Percentiles rank a stretch among this genome's conserved stretches.
These are phyloP conservation scores for Centaurea solstitialis DNA, from an alignment of 129 eudicot genomes.

Conservation along the genomic window DNA sequence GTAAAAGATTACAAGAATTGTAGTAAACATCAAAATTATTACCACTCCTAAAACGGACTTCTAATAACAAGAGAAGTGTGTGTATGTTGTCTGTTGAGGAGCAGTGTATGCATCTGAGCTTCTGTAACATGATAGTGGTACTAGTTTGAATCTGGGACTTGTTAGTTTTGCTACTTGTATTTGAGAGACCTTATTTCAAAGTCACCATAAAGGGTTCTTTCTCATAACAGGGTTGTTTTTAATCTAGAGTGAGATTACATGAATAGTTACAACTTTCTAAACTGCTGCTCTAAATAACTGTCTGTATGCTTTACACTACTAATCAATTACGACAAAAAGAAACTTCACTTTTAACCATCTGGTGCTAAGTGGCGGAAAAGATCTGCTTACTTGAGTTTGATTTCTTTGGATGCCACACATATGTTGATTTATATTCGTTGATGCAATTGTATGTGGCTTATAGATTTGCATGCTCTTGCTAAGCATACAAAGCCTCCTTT, in stretches of 20 bases:
- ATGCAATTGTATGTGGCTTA: background rate
- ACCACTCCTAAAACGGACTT: background rate
- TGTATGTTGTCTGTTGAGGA: background rate
- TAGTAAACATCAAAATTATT: background rate
- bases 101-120: background rate
- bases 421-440: background rate
- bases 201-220: background rate
- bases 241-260: slow-evolving; percentile 3
- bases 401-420: background rate
- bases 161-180: background rate
- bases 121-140: background rate
- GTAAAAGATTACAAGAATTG: background rate
- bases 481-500: background rate
- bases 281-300: background rate
- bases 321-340: background rate
- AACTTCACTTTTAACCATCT: background rate
- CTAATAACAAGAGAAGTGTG: background rate
- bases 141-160: background rate
- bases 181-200: background rate
- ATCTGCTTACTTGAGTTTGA: background rate
- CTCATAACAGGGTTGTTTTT: background rate
- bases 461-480: background rate
- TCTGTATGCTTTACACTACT: background rate
- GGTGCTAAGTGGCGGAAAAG: background rate
- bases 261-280: background rate